Percentiles rank a stretch among this genome's conserved stretches.
Conservation (phyloP, 2,329 filamentous ascomycete genomes). For the Colletotrichum trifolii region DNA sequence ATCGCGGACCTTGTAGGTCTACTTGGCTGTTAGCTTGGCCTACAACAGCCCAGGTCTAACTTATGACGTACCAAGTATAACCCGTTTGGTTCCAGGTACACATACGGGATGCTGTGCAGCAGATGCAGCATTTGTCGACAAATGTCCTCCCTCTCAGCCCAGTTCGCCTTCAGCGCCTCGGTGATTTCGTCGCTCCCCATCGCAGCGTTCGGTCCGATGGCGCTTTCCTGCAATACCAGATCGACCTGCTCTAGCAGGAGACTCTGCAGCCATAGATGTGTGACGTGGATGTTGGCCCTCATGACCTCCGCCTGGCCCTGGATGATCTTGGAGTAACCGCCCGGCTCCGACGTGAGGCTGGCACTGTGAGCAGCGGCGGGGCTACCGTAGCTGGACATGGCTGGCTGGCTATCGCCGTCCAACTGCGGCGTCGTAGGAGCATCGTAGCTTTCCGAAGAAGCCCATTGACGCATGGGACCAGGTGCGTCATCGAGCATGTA, state of each 20-base stretch:
- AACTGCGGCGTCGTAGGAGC: background rate
- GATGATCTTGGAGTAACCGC: background rate
- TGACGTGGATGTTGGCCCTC: slow-evolving; percentile 49
- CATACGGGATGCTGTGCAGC: slow-evolving; percentile 46
- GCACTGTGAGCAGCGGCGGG: background rate
- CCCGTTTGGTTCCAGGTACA: slow-evolving; percentile 48
- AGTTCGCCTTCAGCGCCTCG: slow-evolving; percentile 38
- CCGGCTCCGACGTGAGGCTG: background rate
- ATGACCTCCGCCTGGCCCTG: slow-evolving; percentile 42
- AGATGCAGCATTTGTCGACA: slow-evolving; percentile 50
- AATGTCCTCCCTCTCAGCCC: slow-evolving; percentile 49
- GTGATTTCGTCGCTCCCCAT: slow-evolving; percentile 2
- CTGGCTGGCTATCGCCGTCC: slow-evolving; percentile 10
- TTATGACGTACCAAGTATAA: slow-evolving; percentile 43
- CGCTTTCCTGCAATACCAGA: slow-evolving; percentile 37
- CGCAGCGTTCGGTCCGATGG: slow-evolving; percentile 15
- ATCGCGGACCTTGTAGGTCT: slow-evolving; percentile 49
- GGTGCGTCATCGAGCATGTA: slow-evolving; percentile 46
- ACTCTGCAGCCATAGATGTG: slow-evolving; percentile 51
- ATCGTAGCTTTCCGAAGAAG: slow-evolving; percentile 17
- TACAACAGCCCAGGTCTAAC: background rate
- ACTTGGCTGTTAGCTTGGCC: background rate
- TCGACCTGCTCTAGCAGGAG: slow-evolving; percentile 49
- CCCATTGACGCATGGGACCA: slow-evolving; percentile 41
- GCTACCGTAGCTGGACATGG: slow-evolving; percentile 17